Conservation (phyloP, 1,284 basidiomycete genomes). For the Caloboletus inedulis region DNA sequence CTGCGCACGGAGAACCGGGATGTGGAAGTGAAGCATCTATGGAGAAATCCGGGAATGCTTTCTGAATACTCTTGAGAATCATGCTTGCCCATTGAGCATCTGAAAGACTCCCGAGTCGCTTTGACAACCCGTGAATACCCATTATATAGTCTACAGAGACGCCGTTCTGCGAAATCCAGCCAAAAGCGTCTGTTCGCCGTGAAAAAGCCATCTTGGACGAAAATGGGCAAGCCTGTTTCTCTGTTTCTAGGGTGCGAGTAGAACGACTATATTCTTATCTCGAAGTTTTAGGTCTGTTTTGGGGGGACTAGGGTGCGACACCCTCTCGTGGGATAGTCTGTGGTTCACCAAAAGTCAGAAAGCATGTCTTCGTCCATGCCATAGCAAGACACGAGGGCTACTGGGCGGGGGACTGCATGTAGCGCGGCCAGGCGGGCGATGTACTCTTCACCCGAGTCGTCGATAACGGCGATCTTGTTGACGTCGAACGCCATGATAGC, state of each 20-base stretch:
- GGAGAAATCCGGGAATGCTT: neutral
- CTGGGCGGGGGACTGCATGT: conserved; percentile 5
- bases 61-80: neutral
- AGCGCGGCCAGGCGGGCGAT: conserved; percentile 3
- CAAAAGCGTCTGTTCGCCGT: conserved; percentile 5
- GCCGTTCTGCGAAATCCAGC: conserved; percentile 9
- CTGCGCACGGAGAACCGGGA: conserved; percentile 6
- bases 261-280: too few species aligned
- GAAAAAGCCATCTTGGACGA: conserved; percentile 5
- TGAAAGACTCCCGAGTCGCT: neutral
- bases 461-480: conserved; percentile 7
- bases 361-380: conserved; percentile 9
- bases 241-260: neutral
- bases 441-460: conserved; percentile 6
- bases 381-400: conserved; percentile 5
- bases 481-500: neutral
- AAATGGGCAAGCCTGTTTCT: conserved; percentile 8
- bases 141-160: conserved; percentile 5
- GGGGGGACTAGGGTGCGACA: neutral
- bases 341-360: conserved; percentile 5
- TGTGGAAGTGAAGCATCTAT: neutral
- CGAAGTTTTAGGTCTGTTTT: too few species aligned
- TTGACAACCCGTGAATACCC: conserved; percentile 2
- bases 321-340: conserved; percentile 3
- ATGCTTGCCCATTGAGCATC: neutral